Evolutionary conservation across 2,329 filamentous ascomycete species (phyloP).

Genomic region (Colletotrichum karsti): DNA sequence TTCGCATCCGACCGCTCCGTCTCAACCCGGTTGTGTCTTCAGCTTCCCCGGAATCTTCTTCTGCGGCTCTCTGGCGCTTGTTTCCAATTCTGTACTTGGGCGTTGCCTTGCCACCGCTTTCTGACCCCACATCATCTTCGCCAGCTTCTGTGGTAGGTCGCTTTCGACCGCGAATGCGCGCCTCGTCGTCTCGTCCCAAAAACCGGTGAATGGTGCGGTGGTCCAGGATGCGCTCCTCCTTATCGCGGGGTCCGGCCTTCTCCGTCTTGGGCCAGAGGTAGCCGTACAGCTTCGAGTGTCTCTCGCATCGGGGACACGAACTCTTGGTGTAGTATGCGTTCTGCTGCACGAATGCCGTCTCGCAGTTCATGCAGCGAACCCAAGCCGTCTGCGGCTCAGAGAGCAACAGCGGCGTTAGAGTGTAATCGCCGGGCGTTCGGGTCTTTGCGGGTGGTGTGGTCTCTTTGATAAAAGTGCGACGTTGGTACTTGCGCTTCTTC

Average conservation of each 20-base stretch:
- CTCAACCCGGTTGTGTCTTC: conserved; percentile 36
- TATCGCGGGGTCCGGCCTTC: conserved; percentile 77
- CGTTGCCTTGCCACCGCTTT: conserved; percentile 6
- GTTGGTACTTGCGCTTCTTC: conserved; percentile 45
- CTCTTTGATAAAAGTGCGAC: conserved; percentile 41
- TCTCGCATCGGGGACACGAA: conserved; percentile 90
- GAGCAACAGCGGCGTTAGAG: conserved; percentile 79
- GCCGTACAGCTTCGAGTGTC: conserved; percentile 95
- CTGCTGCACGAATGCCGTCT: conserved; percentile 82
- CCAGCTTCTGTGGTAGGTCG: conserved; percentile 16
- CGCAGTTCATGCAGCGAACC: conserved; percentile 90
- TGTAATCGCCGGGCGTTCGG: conserved; percentile 81
- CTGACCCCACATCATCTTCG: conserved; percentile 8
- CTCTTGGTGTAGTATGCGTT: conserved; percentile 88
- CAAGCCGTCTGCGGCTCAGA: conserved; percentile 80
- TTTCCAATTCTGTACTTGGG: conserved; percentile 17
- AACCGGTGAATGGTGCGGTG: conserved; percentile 91
- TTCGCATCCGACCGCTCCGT: conserved; percentile 44
- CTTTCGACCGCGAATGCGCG: conserved; percentile 54
- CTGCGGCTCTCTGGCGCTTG: conserved; percentile 19
- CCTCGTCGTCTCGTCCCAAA: conserved; percentile 75
- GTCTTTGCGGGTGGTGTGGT: conserved; percentile 40
- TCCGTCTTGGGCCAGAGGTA: conserved; percentile 97
- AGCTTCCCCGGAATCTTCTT: conserved; percentile 18
- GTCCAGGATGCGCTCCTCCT: conserved; percentile 77